Conservation (phyloP, 2,329 filamentous ascomycete genomes). For the Colletotrichum lupini region DNA sequence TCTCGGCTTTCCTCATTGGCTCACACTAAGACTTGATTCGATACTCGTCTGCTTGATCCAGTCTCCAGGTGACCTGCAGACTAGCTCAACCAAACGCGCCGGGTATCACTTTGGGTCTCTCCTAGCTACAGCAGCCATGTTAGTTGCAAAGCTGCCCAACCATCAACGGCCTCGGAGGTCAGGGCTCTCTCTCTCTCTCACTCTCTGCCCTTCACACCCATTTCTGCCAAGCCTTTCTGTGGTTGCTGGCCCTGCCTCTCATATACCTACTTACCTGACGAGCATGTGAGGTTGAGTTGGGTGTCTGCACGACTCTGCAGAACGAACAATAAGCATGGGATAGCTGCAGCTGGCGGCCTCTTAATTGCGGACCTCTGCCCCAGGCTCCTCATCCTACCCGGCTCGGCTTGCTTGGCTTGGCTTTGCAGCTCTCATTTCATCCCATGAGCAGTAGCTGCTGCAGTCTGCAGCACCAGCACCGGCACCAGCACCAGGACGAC, state of each 20-base stretch:
- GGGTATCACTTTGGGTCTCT: conserved; percentile 3
- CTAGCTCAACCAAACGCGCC: conserved; percentile 12
- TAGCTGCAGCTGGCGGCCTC: conserved; percentile 35
- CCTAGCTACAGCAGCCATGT: conserved; percentile 13
- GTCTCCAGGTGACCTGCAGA: conserved; percentile 17
- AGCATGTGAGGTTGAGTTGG: conserved; percentile 25
- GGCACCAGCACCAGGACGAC: background rate
- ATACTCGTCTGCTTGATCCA: conserved; percentile 12
- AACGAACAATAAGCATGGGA: conserved; percentile 14
- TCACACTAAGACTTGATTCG: conserved; percentile 11
- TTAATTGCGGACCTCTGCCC: conserved; percentile 31
- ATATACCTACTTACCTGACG: background rate
- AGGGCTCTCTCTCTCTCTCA: background rate
- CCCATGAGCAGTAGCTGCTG: background rate
- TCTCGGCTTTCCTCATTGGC: conserved; percentile 11
- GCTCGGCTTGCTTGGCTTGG: conserved; percentile 14
- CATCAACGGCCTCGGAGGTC: background rate
- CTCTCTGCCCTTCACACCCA: conserved; percentile 7
- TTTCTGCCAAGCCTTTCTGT: background rate
- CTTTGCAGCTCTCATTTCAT: conserved; percentile 15
- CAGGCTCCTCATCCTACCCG: conserved; percentile 5
- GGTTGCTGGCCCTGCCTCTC: conserved; percentile 7
- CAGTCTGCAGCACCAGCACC: no score
- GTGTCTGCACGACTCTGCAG: conserved; percentile 31
- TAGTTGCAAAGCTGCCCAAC: conserved; percentile 27